Percentiles rank a stretch among this genome's conserved stretches.
Evolutionary conservation across 352 stramenopile genomes (phyloP).

Genomic region (Phytophthora fragariae): DNA sequence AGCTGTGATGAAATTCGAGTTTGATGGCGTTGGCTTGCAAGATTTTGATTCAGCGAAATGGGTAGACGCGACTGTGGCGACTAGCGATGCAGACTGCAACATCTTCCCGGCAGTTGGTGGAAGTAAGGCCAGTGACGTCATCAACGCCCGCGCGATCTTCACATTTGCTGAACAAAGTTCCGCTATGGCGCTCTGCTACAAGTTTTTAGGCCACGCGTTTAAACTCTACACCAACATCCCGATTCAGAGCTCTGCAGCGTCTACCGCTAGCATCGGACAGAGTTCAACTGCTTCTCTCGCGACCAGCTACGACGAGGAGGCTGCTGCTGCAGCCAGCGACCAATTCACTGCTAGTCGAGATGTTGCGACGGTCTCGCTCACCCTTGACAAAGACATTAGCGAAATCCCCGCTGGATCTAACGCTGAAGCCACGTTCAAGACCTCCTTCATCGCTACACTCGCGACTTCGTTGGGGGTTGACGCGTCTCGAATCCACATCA

Average conservation of each 20-base stretch:
- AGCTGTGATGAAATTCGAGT: constrained; percentile 64
- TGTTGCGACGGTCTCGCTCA: constrained; percentile 57
- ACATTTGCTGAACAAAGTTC: constrained; percentile 50
- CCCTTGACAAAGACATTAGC: constrained; percentile 69
- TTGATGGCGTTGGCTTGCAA: constrained; percentile 59
- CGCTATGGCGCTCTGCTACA: constrained; percentile 65
- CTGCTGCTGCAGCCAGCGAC: constrained; percentile 33
- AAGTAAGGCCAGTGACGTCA: constrained; percentile 42
- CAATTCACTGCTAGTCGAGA: constrained; percentile 55
- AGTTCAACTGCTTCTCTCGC: constrained; percentile 1
- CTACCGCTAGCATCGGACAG: constrained; percentile 17
- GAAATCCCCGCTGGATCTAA: constrained; percentile 55
- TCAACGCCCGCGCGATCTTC: constrained; percentile 51
- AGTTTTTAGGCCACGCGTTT: constrained; percentile 58
- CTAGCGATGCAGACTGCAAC: constrained; percentile 51
- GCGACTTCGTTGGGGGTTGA: constrained; percentile 56
- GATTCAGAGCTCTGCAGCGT: constrained; percentile 45
- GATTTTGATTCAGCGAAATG: constrained; percentile 76
- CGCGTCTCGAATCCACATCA: constrained; percentile 58
- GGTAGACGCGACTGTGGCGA: constrained; percentile 38
- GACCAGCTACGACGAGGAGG: constrained; percentile 42
- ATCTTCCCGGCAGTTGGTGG: constrained; percentile 47
- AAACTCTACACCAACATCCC: constrained; percentile 59
- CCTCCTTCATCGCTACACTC: constrained; percentile 43
- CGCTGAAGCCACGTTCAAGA: constrained; percentile 63